These are phyloP conservation scores for Lanmaoa rubissima DNA, from an alignment of 768 basidiomycete genomes.

Conservation along the genomic window DNA sequence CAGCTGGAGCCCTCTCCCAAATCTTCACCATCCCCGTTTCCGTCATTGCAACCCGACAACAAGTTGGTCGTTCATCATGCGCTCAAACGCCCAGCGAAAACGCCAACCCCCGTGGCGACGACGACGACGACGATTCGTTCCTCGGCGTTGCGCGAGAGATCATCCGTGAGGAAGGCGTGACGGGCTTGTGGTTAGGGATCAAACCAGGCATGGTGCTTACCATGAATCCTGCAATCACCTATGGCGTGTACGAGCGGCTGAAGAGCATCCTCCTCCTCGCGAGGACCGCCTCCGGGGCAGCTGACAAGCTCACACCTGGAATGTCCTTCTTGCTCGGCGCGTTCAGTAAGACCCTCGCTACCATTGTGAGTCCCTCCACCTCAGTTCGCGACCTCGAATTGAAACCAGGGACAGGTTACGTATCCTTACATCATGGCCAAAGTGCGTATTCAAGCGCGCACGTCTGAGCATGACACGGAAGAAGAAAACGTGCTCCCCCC, in stretches of 20 bases:
- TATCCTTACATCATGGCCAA: conserved; percentile 98
- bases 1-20: conserved; percentile 92
- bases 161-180: conserved; percentile 81
- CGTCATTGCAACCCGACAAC: conserved; percentile 97
- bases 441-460: conserved; percentile 89
- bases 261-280: conserved; percentile 71
- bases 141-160: conserved; percentile 80
- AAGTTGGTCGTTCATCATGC: conserved; percentile 58
- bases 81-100: not conserved
- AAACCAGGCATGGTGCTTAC: conserved; percentile 94
- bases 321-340: conserved; percentile 87
- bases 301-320: conserved; percentile 70
- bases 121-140: conserved; percentile 63
- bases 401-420: conserved; percentile 59
- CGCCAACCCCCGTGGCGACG: not conserved
- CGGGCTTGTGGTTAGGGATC: conserved; percentile 90
- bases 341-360: conserved; percentile 91
- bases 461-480: conserved; percentile 47
- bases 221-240: conserved; percentile 96
- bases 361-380: conserved; percentile 58
- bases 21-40: conserved; percentile 98
- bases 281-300: conserved; percentile 40
- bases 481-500: conserved; percentile 24
- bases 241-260: conserved; percentile 90
- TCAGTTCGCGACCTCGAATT: not conserved